A percentile compares a stretch with the other conserved stretches of the same genome.
These are phyloP conservation scores for Gardenia jasminoides DNA, from an alignment of 257 asterid species.

Conservation along the genomic window DNA sequence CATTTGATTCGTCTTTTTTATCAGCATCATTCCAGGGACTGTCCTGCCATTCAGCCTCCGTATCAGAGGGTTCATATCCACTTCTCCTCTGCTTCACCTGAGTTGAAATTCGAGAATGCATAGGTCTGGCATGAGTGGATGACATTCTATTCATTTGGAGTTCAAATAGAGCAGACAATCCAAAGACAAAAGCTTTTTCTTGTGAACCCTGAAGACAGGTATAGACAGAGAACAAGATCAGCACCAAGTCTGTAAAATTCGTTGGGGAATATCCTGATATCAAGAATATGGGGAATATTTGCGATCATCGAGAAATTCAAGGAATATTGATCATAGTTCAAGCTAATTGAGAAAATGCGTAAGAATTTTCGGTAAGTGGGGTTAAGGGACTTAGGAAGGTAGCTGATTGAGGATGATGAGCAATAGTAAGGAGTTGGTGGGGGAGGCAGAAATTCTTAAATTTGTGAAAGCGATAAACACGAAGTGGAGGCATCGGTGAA, in stretches of 20 bases:
- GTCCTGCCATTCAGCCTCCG: constrained; percentile 53
- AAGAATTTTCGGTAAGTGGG: too few species aligned
- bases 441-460: constrained; percentile 1
- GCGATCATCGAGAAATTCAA: neutral
- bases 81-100: constrained; percentile 33
- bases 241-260: neutral
- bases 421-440: neutral
- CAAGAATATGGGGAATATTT: constrained; percentile 11
- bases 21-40: constrained; percentile 35
- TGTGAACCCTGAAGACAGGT: neutral
- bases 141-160: constrained; percentile 4
- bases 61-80: constrained; percentile 72
- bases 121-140: constrained; percentile 13
- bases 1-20: constrained; percentile 2
- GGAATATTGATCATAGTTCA: neutral
- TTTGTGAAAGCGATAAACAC: constrained; percentile 8
- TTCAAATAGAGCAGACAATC: neutral
- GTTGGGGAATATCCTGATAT: constrained; percentile 11
- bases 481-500: constrained; percentile 20
- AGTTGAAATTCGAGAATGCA: constrained; percentile 27
- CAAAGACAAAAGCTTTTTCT: neutral
- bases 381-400: too few species aligned
- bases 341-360: neutral
- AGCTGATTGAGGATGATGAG: neutral
- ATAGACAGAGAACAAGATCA: neutral